phyloP scores from a whole-genome alignment of 306 rosid species.

The Herpetospermum pedunculosum region DNA sequence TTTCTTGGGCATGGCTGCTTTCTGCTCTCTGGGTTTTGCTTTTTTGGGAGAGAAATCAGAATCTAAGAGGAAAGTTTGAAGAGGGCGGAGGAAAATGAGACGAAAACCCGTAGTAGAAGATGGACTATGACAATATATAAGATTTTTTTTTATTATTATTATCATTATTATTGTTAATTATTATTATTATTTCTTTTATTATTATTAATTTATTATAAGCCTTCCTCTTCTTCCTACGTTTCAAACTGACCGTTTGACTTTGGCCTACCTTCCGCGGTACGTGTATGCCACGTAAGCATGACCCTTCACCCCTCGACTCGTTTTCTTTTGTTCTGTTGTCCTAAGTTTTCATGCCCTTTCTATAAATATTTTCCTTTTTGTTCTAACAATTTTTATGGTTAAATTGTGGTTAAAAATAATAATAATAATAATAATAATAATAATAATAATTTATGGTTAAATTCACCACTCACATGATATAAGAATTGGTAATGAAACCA shows the following conservation, averaged over 20 bases:
- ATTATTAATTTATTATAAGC: not conserved
- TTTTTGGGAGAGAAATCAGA: not conserved
- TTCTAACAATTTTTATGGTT: too few relatives aligned
- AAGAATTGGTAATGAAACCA: too few relatives aligned
- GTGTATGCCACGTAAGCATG: conserved; percentile 8
- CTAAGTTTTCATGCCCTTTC: not conserved
- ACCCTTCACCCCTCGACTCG: too few relatives aligned
- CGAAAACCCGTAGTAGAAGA: not conserved
- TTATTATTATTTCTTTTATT: not conserved
- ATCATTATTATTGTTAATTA: not conserved
- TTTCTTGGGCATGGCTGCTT: conserved; percentile 5
- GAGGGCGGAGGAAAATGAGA: conserved; percentile 3
- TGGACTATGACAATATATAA: conserved; percentile 2
- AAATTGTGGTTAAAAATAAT: too few relatives aligned
- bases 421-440: too few relatives aligned
- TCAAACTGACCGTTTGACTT: conserved; percentile 9
- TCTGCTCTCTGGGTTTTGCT: not conserved
- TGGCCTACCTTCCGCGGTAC: not conserved
- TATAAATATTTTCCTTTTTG: too few relatives aligned
- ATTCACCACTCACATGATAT: too few relatives aligned
- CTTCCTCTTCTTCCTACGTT: not conserved
- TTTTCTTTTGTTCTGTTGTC: too few relatives aligned
- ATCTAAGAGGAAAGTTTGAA: conserved; percentile 7
- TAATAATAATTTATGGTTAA: too few relatives aligned
- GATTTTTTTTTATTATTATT: not conserved